Evolutionary conservation across 2,329 filamentous ascomycete genomes (phyloP).

Genomic region (Parafenestella ontariensis): DNA sequence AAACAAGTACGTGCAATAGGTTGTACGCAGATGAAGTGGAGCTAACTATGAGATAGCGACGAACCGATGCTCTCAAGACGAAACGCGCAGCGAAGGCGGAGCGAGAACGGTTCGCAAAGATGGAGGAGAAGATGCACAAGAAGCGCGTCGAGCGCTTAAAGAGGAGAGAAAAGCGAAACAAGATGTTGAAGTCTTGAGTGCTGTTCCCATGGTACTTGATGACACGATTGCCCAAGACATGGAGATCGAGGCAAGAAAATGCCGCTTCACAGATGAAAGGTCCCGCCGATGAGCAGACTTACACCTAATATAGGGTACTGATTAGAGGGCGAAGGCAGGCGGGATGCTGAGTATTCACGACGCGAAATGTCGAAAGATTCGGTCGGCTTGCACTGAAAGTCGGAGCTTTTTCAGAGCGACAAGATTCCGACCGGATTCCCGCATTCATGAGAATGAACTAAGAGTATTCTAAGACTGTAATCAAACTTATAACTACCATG

Average conservation of each 20-base stretch:
- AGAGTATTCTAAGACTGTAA: not conserved
- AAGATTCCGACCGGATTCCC: not conserved
- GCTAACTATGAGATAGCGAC: constrained; percentile 61
- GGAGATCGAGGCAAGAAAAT: not conserved
- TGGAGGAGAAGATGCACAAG: constrained; percentile 97
- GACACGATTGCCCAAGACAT: not conserved
- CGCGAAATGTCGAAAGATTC: not conserved
- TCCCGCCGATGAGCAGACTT: not conserved
- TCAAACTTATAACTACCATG: not conserved
- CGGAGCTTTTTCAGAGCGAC: not conserved
- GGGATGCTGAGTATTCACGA: not conserved
- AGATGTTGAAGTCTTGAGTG: constrained; percentile 64
- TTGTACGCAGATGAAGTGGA: not conserved
- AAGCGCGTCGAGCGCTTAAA: constrained; percentile 93
- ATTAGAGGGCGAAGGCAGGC: not conserved
- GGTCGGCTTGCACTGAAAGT: constrained; percentile 8
- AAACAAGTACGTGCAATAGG: constrained; percentile 69
- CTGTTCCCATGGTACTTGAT: not conserved
- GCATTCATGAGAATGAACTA: not conserved
- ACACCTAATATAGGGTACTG: not conserved
- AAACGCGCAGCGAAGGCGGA: constrained; percentile 89
- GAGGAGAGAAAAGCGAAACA: constrained; percentile 96
- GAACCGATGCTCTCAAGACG: constrained; percentile 81
- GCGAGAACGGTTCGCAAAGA: constrained; percentile 87
- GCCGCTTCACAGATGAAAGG: constrained; percentile 4